Conservation (phyloP, 345 rosid genomes). For the Aethionema arabicum region DNA sequence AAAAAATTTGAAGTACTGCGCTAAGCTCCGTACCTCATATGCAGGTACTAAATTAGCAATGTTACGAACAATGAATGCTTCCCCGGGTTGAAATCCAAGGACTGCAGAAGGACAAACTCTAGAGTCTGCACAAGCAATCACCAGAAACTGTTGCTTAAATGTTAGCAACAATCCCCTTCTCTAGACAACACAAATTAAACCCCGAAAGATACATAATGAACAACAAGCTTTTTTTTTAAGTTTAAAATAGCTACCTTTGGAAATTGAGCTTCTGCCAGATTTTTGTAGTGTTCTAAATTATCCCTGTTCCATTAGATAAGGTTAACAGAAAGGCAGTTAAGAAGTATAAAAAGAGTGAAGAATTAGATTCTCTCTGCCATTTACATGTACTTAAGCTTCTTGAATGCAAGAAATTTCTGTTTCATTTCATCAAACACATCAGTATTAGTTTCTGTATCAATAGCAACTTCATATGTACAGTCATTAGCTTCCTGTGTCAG, state of each 20-base stretch:
- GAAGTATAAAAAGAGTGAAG: slow-evolving; percentile 33
- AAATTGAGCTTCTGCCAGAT: slow-evolving; percentile 69
- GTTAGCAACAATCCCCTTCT: slow-evolving; percentile 29
- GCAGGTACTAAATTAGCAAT: slow-evolving; percentile 88
- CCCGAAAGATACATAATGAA: slow-evolving; percentile 8
- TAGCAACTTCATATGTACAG: slow-evolving; percentile 5
- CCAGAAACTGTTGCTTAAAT: slow-evolving; percentile 74
- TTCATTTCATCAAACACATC: slow-evolving; percentile 67
- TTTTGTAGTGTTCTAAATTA: slow-evolving; percentile 62
- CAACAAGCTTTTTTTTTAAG: neutral
- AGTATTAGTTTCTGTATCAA: slow-evolving; percentile 30
- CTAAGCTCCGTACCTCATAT: slow-evolving; percentile 55
- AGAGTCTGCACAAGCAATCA: slow-evolving; percentile 97
- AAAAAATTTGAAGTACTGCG: neutral
- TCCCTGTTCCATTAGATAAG: slow-evolving; percentile 47
- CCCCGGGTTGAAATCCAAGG: slow-evolving; percentile 96
- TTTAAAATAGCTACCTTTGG: slow-evolving; percentile 59
- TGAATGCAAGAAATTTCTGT: slow-evolving; percentile 66
- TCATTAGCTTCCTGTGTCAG: slow-evolving; percentile 38
- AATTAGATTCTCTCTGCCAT: slow-evolving; percentile 18
- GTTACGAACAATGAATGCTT: slow-evolving; percentile 87
- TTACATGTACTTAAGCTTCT: slow-evolving; percentile 71
- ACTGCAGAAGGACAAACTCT: slow-evolving; percentile 91
- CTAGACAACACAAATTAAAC: slow-evolving; percentile 13
- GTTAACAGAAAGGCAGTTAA: slow-evolving; percentile 3